Percentiles rank a stretch among this genome's conserved stretches.
These are phyloP conservation scores for Olyra latifolia DNA, from an alignment of 176 grass and related monocot species.

Conservation along the genomic window DNA sequence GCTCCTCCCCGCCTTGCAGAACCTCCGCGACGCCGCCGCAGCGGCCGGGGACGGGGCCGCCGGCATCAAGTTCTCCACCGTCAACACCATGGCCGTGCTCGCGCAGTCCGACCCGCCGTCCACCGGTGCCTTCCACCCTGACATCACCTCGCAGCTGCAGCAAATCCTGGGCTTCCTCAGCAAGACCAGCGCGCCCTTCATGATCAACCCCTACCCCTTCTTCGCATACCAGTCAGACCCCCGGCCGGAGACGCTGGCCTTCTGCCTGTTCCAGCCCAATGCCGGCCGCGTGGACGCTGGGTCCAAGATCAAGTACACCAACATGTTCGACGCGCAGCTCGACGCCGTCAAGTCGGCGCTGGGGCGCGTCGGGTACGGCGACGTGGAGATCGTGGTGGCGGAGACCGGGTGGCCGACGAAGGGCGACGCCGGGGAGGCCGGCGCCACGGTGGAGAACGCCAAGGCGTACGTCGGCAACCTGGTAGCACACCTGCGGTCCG, in stretches of 20 bases:
- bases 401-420: slow-evolving; percentile 91
- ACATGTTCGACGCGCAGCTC: slow-evolving; percentile 99
- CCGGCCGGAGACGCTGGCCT: slow-evolving; percentile 79
- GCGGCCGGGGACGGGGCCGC: slow-evolving; percentile 37
- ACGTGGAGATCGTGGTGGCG: slow-evolving; percentile 75
- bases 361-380: slow-evolving; percentile 48
- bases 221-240: slow-evolving; percentile 94
- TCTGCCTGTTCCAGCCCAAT: slow-evolving; percentile 92
- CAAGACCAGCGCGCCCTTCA: slow-evolving; percentile 71
- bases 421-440: slow-evolving; percentile 64
- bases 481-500: slow-evolving; percentile 68
- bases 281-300: slow-evolving; percentile 72
- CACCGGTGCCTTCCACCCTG: slow-evolving; percentile 68
- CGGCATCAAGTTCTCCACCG: slow-evolving; percentile 67
- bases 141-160: slow-evolving; percentile 58
- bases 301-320: slow-evolving; percentile 69
- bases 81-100: slow-evolving; percentile 93
- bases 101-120: slow-evolving; percentile 89
- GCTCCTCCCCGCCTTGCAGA: slow-evolving; percentile 90
- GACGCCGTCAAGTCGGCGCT: slow-evolving; percentile 82
- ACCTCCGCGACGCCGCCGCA: slow-evolving; percentile 58
- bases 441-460: slow-evolving; percentile 74
- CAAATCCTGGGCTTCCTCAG: slow-evolving; percentile 71
- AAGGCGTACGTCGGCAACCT: slow-evolving; percentile 67
- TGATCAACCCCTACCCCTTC: slow-evolving; percentile 97